Conservation (phyloP, 257 asterid species). For the Penstemon davidsonii region DNA sequence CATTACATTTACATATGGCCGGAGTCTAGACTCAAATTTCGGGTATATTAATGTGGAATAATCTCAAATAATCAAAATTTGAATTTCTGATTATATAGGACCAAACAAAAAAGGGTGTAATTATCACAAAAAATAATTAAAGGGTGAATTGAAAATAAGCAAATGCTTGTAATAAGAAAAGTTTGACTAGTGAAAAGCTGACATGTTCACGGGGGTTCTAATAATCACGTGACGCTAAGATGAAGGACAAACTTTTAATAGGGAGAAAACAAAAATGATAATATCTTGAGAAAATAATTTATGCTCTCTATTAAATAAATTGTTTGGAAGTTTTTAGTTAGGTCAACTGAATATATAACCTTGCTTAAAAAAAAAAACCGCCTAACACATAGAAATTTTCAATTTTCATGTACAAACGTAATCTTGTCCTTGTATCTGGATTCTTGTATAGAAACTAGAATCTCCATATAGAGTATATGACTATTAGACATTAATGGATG, state of each 20-base stretch:
- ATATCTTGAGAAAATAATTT: neutral
- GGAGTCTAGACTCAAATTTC: too few relatives aligned
- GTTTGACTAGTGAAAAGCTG: slow-evolving; percentile 26
- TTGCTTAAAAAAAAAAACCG: too few relatives aligned
- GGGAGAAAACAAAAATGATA: slow-evolving; percentile 1
- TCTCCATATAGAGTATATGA: slow-evolving; percentile 14
- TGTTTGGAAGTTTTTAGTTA: too few relatives aligned
- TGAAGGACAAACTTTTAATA: slow-evolving; percentile 10
- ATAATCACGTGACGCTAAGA: slow-evolving; percentile 32
- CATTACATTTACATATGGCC: too few relatives aligned
- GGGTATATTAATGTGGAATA: neutral
- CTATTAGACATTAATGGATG: neutral
- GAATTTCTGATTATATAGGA: too few relatives aligned
- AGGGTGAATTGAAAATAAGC: neutral
- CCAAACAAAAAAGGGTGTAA: too few relatives aligned
- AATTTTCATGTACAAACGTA: neutral
- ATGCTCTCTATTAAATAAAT: too few relatives aligned
- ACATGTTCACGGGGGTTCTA: slow-evolving; percentile 33
- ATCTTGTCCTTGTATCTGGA: slow-evolving; percentile 38
- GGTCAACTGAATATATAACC: too few relatives aligned
- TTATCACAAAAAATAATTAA: too few relatives aligned
- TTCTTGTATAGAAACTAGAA: slow-evolving; percentile 29
- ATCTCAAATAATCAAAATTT: neutral
- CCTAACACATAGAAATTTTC: slow-evolving; percentile 9
- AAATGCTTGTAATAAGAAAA: neutral